phyloP scores from a whole-genome alignment of 345 rosid genomes.

The Pistacia vera region DNA sequence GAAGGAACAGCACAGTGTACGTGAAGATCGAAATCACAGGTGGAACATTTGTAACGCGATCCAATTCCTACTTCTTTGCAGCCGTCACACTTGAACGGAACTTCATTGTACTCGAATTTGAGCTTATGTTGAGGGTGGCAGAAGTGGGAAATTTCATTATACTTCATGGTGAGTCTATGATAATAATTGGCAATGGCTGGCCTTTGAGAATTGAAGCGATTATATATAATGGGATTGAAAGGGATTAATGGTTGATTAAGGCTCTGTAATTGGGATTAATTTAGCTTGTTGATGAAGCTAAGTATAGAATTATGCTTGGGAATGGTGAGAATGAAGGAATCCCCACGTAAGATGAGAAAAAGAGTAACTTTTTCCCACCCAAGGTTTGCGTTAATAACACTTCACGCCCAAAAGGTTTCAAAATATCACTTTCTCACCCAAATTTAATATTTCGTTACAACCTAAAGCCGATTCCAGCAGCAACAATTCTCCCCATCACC shows the following conservation, averaged over 20 bases:
- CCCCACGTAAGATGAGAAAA: conserved; percentile 19
- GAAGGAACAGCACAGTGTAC: conserved; percentile 72
- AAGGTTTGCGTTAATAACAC: too few relatives aligned
- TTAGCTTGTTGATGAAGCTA: conserved; percentile 47
- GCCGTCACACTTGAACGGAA: conserved; percentile 91
- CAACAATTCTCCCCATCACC: too few relatives aligned
- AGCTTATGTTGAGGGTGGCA: conserved; percentile 82
- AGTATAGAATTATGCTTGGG: conserved; percentile 48
- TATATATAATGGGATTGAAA: conserved; percentile 3
- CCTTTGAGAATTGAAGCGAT: conserved; percentile 1
- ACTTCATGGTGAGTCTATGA: conserved; percentile 46
- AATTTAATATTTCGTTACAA: too few relatives aligned
- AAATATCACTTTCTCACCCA: too few relatives aligned
- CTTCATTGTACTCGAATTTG: conserved; percentile 57
- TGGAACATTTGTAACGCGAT: conserved; percentile 65
- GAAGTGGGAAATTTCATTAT: conserved; percentile 68
- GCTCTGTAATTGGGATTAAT: conserved; percentile 2
- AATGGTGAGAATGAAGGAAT: conserved; percentile 32
- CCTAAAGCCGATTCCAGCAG: too few relatives aligned
- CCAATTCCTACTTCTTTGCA: conserved; percentile 96
- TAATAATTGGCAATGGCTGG: background rate
- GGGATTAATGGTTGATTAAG: background rate
- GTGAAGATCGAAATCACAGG: conserved; percentile 84
- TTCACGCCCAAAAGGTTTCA: background rate
- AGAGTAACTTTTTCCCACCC: background rate